A percentile compares a stretch with the other conserved stretches of the same genome.
Conservation (phyloP, 305 asterid genomes). For the Fraxinus velutina region DNA sequence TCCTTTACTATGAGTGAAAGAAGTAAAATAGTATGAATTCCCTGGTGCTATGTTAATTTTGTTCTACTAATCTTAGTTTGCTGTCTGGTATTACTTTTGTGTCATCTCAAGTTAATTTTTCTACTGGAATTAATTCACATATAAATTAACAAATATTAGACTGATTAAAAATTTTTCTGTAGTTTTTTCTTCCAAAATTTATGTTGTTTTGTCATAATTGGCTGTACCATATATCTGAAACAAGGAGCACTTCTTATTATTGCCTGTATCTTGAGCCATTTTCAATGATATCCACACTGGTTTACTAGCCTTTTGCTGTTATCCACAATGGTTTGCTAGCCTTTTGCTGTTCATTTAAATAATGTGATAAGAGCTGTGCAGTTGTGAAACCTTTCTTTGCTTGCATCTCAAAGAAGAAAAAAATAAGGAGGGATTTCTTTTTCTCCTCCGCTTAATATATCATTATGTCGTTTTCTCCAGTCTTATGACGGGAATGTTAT, state of each 20-base stretch:
- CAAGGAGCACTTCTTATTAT: background rate
- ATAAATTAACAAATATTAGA: background rate
- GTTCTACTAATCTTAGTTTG: background rate
- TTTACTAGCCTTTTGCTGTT: background rate
- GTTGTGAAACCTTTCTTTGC: constrained; percentile 1
- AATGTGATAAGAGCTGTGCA: background rate
- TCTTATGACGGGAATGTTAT: background rate
- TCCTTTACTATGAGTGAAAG: background rate
- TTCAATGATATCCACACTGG: background rate
- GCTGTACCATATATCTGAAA: background rate
- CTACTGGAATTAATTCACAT: background rate
- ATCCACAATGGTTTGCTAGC: background rate
- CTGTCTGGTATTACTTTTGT: background rate
- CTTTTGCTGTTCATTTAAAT: constrained; percentile 2
- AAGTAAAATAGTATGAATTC: background rate
- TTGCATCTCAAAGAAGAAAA: background rate
- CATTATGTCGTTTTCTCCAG: background rate
- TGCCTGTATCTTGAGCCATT: background rate
- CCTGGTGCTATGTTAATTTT: background rate
- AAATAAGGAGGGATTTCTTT: constrained; percentile 9
- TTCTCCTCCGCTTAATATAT: background rate
- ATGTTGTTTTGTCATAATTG: background rate
- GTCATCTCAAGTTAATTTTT: background rate
- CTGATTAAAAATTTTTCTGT: background rate
- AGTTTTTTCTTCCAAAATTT: background rate